A percentile compares a stretch with the other conserved stretches of the same genome.
Evolutionary conservation across 768 basidiomycete genomes (phyloP).

Genomic region (Boletus tylopilopsis): DNA sequence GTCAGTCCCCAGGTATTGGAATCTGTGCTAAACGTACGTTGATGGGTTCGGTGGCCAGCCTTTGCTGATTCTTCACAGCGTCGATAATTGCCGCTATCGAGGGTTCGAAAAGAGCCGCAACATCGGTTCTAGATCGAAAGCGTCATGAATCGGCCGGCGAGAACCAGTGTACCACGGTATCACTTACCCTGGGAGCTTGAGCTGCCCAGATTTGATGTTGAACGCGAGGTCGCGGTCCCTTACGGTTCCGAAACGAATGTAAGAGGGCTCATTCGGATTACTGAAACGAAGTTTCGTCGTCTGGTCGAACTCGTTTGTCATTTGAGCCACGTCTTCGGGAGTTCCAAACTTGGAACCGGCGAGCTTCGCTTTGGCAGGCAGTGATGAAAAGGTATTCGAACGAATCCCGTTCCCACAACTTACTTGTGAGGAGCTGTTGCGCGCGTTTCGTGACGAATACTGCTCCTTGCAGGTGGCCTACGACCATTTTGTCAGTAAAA

Average conservation of each 20-base stretch:
- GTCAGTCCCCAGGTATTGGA: slow-evolving; percentile 1
- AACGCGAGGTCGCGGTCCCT: slow-evolving; percentile 38
- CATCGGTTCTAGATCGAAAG: slow-evolving; percentile 21
- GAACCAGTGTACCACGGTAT: too few species aligned
- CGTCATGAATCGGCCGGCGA: neutral
- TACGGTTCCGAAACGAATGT: slow-evolving; percentile 45
- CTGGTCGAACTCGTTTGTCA: slow-evolving; percentile 43
- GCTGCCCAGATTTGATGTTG: slow-evolving; percentile 44
- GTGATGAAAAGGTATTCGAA: neutral
- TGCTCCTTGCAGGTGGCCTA: slow-evolving; percentile 49
- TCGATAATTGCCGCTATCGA: slow-evolving; percentile 20
- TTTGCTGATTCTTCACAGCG: slow-evolving; percentile 23
- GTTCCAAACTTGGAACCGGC: slow-evolving; percentile 37
- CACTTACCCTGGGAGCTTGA: slow-evolving; percentile 39
- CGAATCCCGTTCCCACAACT: neutral
- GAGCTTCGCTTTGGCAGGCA: slow-evolving; percentile 34
- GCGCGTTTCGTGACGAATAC: slow-evolving; percentile 49
- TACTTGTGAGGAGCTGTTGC: slow-evolving; percentile 37
- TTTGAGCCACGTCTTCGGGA: slow-evolving; percentile 39
- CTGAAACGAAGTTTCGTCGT: slow-evolving; percentile 45
- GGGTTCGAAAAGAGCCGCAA: slow-evolving; percentile 30
- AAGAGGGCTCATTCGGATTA: slow-evolving; percentile 37
- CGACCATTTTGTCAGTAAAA: neutral
- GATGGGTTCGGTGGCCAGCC: slow-evolving; percentile 19
- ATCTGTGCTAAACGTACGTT: slow-evolving; percentile 14